Evolutionary conservation across 2,329 filamentous ascomycete genomes (phyloP).

Genomic region (Alternaria longipes): DNA sequence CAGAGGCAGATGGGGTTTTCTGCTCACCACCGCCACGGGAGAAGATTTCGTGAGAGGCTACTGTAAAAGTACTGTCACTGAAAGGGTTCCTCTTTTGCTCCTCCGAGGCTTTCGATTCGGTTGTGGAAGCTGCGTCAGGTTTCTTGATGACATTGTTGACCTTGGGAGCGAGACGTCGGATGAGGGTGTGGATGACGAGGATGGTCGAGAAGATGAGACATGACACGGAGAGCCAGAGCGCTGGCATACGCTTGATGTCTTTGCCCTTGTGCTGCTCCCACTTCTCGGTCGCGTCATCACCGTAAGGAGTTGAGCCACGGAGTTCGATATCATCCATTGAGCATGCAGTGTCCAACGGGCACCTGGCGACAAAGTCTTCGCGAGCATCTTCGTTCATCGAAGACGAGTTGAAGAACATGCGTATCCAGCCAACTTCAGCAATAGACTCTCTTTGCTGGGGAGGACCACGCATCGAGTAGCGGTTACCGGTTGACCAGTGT

Average conservation of each 20-base stretch:
- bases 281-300: slow-evolving; percentile 29
- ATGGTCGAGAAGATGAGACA: slow-evolving; percentile 42
- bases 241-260: slow-evolving; percentile 39
- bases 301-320: slow-evolving; percentile 44
- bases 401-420: slow-evolving; percentile 62
- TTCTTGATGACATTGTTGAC: slow-evolving; percentile 8
- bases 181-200: slow-evolving; percentile 43
- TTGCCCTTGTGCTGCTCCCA: slow-evolving; percentile 44
- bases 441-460: slow-evolving; percentile 48
- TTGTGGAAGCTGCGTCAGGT: neutral
- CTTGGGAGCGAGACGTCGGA: slow-evolving; percentile 32
- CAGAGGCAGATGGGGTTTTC: slow-evolving; percentile 11
- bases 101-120: neutral
- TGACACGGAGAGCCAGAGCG: slow-evolving; percentile 45
- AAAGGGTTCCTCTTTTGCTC: slow-evolving; percentile 16
- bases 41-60: slow-evolving; percentile 2
- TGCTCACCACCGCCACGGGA: slow-evolving; percentile 1
- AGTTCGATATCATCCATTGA: slow-evolving; percentile 47
- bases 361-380: slow-evolving; percentile 13
- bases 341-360: slow-evolving; percentile 39
- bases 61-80: slow-evolving; percentile 7
- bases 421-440: slow-evolving; percentile 57
- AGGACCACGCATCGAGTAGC: slow-evolving; percentile 57
- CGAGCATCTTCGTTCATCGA: slow-evolving; percentile 38
- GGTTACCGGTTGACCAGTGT: slow-evolving; percentile 60